Base-by-base conservation (phyloP, 2,329 filamentous ascomycete species). In the Leptographium galeiforme region DNA sequence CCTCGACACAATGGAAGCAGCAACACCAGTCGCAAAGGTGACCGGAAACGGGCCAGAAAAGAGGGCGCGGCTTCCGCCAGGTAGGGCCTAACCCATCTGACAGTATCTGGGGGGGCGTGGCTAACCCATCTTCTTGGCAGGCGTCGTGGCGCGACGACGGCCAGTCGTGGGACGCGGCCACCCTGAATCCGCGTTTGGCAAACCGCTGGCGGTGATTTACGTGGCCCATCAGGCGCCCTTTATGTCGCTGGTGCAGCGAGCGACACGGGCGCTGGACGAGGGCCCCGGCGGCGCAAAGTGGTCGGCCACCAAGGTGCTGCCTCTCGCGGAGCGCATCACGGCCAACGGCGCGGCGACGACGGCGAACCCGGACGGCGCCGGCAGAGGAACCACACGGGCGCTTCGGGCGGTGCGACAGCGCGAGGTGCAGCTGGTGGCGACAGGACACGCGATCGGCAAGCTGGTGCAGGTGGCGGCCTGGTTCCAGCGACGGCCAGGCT, bases 391-490 rank as follows among this genome's bases (percentile, higher is more conserved):
- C 2, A 6, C 34, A 34, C 2, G 25, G 25, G 25, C 25, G 25
- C 39, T 52, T 58, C 58, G 49, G 58, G 57, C 11, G 64, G 12
- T 45, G 8, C 61, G 67, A 18, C 62, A 65, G 38, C 61, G 64
- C 32, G 61, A 63, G 14, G 71, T 78, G 50, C 67, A 72, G 2
- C 51, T 59, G 1, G 16, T 57, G 64, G 85, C 79, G 8, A 83
- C 82, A 0, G 84, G 85, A 1, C 76, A 75, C 58, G 85, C 84
- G 8, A 81, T 89, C 34, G 71, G 76, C 57, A 81, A 80, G 65
- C 78, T 78, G 1, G 65, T 86, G 55, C 71, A 76, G 32, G 65
- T 89, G 7, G 85, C 79, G 0, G 65, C 77, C 38, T 84, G 78
- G 72, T 87, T 88, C 58, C 75, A 79, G 64, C 72, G 77, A 52